Conservation (phyloP, 257 asterid species). For the Solanum paucissectum region DNA sequence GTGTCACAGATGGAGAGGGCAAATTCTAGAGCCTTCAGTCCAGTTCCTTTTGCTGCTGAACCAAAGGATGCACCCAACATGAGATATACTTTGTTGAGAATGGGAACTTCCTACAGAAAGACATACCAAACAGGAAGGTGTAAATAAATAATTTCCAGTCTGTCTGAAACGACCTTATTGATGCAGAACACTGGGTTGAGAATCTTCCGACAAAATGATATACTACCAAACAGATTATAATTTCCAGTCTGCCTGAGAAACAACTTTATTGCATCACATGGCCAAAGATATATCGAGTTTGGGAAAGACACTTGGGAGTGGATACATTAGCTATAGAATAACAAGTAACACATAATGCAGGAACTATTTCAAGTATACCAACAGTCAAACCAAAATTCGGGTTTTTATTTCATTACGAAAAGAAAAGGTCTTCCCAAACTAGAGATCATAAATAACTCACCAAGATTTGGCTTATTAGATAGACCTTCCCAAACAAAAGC, state of each 20-base stretch:
- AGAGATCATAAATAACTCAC: not conserved
- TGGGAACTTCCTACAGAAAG: constrained; percentile 45
- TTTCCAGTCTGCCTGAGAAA: not conserved
- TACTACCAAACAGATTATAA: not conserved
- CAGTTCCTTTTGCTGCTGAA: constrained; percentile 94
- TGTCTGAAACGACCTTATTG: not conserved
- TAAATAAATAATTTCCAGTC: not conserved
- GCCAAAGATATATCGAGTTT: not conserved
- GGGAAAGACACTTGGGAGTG: not conserved
- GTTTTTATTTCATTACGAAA: not conserved
- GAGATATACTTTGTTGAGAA: constrained; percentile 47
- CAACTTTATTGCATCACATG: not conserved
- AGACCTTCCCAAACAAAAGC: not conserved
- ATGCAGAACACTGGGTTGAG: constrained; percentile 37
- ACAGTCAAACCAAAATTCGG: not conserved
- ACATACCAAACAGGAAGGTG: constrained; percentile 1
- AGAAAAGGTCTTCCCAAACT: not conserved
- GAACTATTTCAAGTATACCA: not conserved
- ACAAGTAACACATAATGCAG: not conserved
- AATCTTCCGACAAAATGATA: constrained; percentile 28
- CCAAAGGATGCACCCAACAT: constrained; percentile 65
- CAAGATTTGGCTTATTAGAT: not conserved
- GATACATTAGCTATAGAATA: not conserved
- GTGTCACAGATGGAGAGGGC: constrained; percentile 93
- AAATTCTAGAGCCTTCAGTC: constrained; percentile 97